Percentiles rank a stretch among this genome's conserved stretches.
Evolutionary conservation across 2,329 filamentous ascomycete species (phyloP).

Genomic region (Penicillium digitatum): DNA sequence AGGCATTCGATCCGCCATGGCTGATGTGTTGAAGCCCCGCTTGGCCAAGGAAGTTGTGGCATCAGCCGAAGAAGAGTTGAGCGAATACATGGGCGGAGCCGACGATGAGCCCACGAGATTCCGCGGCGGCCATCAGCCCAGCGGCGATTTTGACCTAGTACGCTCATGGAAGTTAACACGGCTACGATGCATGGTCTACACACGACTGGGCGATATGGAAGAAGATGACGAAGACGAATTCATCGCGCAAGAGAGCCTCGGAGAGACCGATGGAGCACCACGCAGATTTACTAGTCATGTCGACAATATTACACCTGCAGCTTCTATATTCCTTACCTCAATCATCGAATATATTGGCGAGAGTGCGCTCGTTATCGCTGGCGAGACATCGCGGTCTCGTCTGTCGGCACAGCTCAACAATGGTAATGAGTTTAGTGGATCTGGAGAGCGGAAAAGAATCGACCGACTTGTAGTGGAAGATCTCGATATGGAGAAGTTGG

Average conservation of each 20-base stretch:
- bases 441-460: constrained; percentile 50
- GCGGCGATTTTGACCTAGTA: constrained; percentile 78
- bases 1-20: constrained; percentile 73
- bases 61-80: constrained; percentile 79
- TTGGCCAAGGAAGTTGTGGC: constrained; percentile 79
- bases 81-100: constrained; percentile 76
- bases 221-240: constrained; percentile 94
- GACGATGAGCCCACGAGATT: constrained; percentile 69
- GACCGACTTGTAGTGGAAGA: constrained; percentile 76
- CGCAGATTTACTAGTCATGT: constrained; percentile 53
- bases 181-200: constrained; percentile 96
- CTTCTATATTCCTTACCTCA: constrained; percentile 92
- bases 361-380: constrained; percentile 80
- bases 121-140: constrained; percentile 49
- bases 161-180: constrained; percentile 90
- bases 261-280: constrained; percentile 55
- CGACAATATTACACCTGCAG: constrained; percentile 76
- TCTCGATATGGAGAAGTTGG: constrained; percentile 86
- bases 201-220: constrained; percentile 91
- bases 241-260: constrained; percentile 73
- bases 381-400: constrained; percentile 66
- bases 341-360: constrained; percentile 93
- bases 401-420: constrained; percentile 40
- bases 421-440: constrained; percentile 55
- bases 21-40: constrained; percentile 82